Conservation (phyloP, 352 stramenopile species). For the Thalassiosira mediterranea region DNA sequence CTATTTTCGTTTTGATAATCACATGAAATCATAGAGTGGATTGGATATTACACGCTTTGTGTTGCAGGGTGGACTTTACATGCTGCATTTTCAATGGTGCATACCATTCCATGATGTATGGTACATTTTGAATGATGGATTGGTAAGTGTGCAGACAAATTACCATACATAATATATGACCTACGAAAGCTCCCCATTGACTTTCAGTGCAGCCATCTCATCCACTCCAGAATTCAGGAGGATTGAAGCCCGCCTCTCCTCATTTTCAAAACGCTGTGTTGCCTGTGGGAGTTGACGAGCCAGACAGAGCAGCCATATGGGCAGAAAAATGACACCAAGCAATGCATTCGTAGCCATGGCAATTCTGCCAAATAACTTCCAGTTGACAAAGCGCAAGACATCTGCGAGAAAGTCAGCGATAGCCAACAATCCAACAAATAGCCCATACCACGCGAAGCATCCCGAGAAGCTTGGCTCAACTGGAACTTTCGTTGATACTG, state of each 20-base stretch:
- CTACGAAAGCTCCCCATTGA: neutral
- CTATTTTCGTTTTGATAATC: too few species aligned
- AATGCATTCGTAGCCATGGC: constrained; percentile 56
- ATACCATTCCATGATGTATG: too few species aligned
- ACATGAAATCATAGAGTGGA: too few species aligned
- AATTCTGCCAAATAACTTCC: constrained; percentile 55
- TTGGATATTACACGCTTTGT: too few species aligned
- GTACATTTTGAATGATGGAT: too few species aligned
- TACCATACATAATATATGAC: too few species aligned
- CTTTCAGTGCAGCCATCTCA: constrained; percentile 15
- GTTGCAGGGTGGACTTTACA: too few species aligned
- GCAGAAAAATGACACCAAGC: constrained; percentile 57
- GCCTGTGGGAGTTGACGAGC: constrained; percentile 54
- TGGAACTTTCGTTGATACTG: constrained; percentile 9
- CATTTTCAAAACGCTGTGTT: constrained; percentile 45
- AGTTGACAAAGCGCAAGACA: constrained; percentile 64
- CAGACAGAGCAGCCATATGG: constrained; percentile 68
- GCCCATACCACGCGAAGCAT: constrained; percentile 58
- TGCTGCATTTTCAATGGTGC: too few species aligned
- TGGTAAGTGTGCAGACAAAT: too few species aligned
- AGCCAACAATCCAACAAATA: constrained; percentile 63
- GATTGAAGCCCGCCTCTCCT: constrained; percentile 5
- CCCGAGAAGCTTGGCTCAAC: constrained; percentile 54
- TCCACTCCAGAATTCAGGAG: constrained; percentile 6
- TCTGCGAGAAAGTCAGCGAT: constrained; percentile 69